These are phyloP conservation scores for Urtica urens DNA, from an alignment of 306 rosid genomes.

Conservation along the genomic window DNA sequence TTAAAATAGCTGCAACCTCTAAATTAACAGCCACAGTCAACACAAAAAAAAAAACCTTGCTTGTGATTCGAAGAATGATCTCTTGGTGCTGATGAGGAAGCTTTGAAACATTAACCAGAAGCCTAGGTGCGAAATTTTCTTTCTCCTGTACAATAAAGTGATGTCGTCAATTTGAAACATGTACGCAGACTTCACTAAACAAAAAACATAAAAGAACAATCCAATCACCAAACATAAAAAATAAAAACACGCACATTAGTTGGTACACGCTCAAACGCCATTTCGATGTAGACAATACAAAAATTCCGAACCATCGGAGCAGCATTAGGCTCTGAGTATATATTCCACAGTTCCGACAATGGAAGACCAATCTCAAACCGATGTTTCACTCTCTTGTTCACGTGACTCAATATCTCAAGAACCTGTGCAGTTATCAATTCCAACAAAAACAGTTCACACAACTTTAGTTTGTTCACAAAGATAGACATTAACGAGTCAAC, in stretches of 20 bases:
- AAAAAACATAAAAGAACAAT: not conserved
- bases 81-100: constrained; percentile 89
- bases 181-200: constrained; percentile 10
- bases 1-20: not conserved
- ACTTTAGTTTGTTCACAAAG: not conserved
- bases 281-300: constrained; percentile 85
- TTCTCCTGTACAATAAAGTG: constrained; percentile 51
- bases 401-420: constrained; percentile 94
- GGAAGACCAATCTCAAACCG: constrained; percentile 79
- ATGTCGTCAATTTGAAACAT: constrained; percentile 11
- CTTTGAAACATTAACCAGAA: constrained; percentile 66
- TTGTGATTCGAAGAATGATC: constrained; percentile 62
- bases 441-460: not conserved
- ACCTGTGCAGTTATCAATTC: constrained; percentile 34
- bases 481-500: not conserved
- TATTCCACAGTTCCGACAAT: constrained; percentile 60
- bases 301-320: constrained; percentile 81
- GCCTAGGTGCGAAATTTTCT: constrained; percentile 61
- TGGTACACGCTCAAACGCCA: constrained; percentile 80
- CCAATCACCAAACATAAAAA: not conserved
- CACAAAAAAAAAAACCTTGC: constrained; percentile 39
- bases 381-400: constrained; percentile 92
- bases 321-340: constrained; percentile 51
- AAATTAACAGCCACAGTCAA: not conserved
- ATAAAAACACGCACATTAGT: constrained; percentile 34